Conservation (phyloP, 441 rosid genomes). For the Adansonia madagascariensis region DNA sequence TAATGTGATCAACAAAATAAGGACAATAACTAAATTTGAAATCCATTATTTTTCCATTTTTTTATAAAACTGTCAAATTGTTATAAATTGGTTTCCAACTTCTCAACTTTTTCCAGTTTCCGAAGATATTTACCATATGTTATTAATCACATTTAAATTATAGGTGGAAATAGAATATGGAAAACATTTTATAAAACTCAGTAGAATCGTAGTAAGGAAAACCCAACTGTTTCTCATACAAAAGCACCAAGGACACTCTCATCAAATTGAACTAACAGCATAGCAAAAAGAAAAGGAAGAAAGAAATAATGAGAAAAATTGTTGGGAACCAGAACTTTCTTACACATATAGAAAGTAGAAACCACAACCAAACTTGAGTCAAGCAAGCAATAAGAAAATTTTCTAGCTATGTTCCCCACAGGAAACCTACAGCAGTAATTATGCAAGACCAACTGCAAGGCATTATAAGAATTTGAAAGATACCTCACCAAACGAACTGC, state of each 20-base stretch:
- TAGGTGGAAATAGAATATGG: not conserved
- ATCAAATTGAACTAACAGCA: not conserved
- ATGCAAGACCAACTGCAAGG: not conserved
- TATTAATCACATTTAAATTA: constrained; percentile 8
- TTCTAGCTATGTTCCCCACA: not conserved
- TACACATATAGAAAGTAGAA: not conserved
- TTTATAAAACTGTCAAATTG: not conserved
- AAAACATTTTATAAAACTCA: not conserved
- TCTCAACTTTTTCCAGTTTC: not conserved
- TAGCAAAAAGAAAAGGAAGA: not conserved
- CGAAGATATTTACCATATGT: not conserved
- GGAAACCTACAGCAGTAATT: not conserved
- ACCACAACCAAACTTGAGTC: constrained; percentile 5
- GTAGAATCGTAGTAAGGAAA: not conserved
- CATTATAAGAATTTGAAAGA: constrained; percentile 28
- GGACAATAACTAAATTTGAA: constrained; percentile 2
- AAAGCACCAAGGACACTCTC: not conserved
- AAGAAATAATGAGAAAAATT: not conserved
- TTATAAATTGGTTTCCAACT: constrained; percentile 6
- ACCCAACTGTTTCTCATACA: not conserved
- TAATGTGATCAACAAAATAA: not conserved
- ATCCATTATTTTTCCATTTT: not conserved
- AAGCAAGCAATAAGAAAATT: not conserved
- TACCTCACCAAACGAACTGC: constrained; percentile 72
- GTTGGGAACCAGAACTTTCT: not conserved